These are phyloP conservation scores for Endothia cerciana DNA, from an alignment of 2,329 filamentous ascomycete genomes.

Conservation along the genomic window DNA sequence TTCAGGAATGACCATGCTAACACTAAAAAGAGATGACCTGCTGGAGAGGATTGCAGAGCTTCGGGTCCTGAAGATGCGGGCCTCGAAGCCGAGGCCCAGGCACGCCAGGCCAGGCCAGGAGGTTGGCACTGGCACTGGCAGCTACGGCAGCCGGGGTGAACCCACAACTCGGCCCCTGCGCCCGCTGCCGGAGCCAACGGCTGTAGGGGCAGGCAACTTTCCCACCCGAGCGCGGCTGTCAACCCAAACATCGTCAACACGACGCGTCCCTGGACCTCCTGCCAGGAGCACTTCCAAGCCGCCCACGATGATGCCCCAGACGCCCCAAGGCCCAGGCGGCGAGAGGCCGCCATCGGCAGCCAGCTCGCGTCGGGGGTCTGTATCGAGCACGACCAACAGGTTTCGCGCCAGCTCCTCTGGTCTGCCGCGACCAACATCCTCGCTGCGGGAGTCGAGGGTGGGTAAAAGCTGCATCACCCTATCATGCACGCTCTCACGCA, in stretches of 20 bases:
- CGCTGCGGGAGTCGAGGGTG: conserved; percentile 38
- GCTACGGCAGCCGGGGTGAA: background rate
- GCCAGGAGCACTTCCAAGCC: background rate
- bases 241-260: conserved; percentile 11
- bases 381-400: conserved; percentile 32
- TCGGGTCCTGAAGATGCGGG: background rate
- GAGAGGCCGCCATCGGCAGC: conserved; percentile 31
- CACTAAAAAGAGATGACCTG: background rate
- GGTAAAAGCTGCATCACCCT: conserved; percentile 10
- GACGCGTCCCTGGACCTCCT: background rate
- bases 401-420: conserved; percentile 35
- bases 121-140: background rate
- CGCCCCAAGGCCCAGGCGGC: conserved; percentile 34
- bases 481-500: background rate
- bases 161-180: conserved; percentile 13
- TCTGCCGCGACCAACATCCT: conserved; percentile 35
- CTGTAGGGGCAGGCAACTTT: conserved; percentile 4
- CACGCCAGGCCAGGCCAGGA: background rate
- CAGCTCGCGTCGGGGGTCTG: conserved; percentile 33
- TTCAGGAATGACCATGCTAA: background rate
- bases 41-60: background rate
- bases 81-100: background rate
- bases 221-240: background rate
- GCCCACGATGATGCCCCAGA: conserved; percentile 30
- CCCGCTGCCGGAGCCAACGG: background rate